These are phyloP conservation scores for Rhodotorula sp. DNA, from an alignment of 1,284 basidiomycete species.

Conservation along the genomic window DNA sequence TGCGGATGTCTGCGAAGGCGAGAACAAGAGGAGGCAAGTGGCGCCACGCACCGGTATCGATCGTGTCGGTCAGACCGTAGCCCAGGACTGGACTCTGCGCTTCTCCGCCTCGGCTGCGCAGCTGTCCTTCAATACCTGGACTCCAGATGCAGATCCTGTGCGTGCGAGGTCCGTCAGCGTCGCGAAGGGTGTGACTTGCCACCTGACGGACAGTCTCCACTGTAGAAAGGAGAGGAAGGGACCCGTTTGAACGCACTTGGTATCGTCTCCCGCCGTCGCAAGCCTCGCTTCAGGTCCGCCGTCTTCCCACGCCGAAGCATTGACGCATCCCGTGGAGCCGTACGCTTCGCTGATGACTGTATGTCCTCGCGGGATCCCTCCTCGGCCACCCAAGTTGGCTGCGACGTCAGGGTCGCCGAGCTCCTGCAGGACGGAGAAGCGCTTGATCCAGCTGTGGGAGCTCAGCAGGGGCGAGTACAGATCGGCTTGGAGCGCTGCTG, in stretches of 20 bases:
- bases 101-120: neutral
- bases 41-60: conserved; percentile 21
- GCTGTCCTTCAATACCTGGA: conserved; percentile 23
- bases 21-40: neutral
- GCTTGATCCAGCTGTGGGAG: conserved; percentile 5
- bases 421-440: conserved; percentile 7
- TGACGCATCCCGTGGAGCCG: conserved; percentile 28
- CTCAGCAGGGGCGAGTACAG: neutral
- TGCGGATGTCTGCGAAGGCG: too few species aligned
- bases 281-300: conserved; percentile 23
- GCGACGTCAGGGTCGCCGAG: conserved; percentile 6
- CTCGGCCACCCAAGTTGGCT: neutral
- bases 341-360: conserved; percentile 12
- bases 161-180: neutral
- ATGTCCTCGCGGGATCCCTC: neutral
- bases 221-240: too few species aligned
- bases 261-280: conserved; percentile 41
- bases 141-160: conserved; percentile 43
- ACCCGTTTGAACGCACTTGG: conserved; percentile 21
- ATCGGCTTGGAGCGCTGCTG: neutral
- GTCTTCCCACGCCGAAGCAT: conserved; percentile 38
- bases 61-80: conserved; percentile 21
- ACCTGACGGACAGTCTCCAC: too few species aligned
- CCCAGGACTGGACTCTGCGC: neutral
- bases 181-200: too few species aligned